Evolutionary conservation across 2,329 filamentous ascomycete species (phyloP), one percentile per base, ranked within the genome.

Genomic region (Davidsoniella neocaledoniae): DNA sequence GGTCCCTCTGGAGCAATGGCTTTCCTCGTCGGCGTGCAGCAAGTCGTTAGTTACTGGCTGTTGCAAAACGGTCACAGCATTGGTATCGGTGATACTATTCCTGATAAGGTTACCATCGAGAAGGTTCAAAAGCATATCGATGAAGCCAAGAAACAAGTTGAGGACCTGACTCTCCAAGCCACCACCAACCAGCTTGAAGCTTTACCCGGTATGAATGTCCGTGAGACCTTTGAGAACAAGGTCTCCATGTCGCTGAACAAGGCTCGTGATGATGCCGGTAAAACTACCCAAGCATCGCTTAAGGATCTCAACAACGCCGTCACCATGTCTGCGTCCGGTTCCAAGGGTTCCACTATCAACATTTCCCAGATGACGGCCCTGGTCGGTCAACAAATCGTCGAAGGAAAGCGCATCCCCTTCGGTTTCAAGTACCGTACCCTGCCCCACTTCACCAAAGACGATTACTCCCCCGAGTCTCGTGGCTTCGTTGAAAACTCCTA

Each of bases 401-500:
- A 98, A 68, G 93, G 91, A 60, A 94, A 94, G 68, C 91, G 91
- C 71, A 94, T 98, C 69, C 91, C 91, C 1, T 98, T 95, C 61
- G 91, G 93, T 19, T 98, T 98, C 78, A 95, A 96, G 64, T 96
- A 98, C 64, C 81, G 91, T 48, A 94, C 91, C 0, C 70, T 98
- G 53, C 91, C 91, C 2, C 91, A 98, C 66, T 98, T 98, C 66
- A 94, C 91, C 56, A 98, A 98, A 71, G 93, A 98, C 59, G 93
- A 98, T 64, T 98, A 96, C 65, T 96, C 90, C 17, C 87, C 91
- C 9, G 88, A 95, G 63, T 90, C 91, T 43, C 82, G 91, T 69
- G 91, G 91, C 40, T 98, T 98, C 61, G 91, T 98, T 17, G 91
- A 98, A 66, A 98, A 98, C 68, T 98, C 91, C 0, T 98, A 98